Percentiles rank a stretch among this genome's conserved stretches.
Conservation (phyloP, 2,329 filamentous ascomycete species). For the Myriosclerotinia scirpicola region DNA sequence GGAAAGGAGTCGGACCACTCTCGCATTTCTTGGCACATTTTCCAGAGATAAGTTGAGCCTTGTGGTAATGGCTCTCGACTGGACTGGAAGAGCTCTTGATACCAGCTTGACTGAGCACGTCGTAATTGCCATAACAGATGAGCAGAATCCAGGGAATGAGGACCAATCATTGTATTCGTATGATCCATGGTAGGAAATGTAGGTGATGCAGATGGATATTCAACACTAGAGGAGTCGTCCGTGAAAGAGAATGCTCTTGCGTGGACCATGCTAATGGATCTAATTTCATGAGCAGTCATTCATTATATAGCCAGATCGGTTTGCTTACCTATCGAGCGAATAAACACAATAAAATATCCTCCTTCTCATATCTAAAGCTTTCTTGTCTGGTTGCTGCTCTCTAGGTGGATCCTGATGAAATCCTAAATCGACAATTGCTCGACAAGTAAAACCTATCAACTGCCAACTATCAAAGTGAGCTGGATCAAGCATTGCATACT, state of each 20-base stretch:
- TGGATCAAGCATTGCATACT: constrained; percentile 88
- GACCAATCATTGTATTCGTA: constrained; percentile 45
- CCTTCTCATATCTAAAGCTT: constrained; percentile 73
- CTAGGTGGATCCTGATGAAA: constrained; percentile 87
- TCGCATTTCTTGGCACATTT: constrained; percentile 72
- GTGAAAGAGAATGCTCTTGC: constrained; percentile 90
- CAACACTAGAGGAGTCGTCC: constrained; percentile 81
- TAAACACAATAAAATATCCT: constrained; percentile 91
- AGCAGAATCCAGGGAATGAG: constrained; percentile 64
- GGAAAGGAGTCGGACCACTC: constrained; percentile 82
- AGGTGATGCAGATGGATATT: constrained; percentile 59
- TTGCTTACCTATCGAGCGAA: constrained; percentile 73
- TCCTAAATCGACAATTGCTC: constrained; percentile 84
- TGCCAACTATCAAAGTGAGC: constrained; percentile 94
- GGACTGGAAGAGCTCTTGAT: constrained; percentile 82
- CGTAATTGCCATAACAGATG: constrained; percentile 79
- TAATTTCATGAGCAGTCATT: constrained; percentile 40
- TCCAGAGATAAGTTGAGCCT: constrained; percentile 71
- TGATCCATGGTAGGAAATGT: constrained; percentile 38
- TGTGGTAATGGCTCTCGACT: constrained; percentile 68
- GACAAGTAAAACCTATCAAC: constrained; percentile 83
- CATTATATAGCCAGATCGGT: not conserved
- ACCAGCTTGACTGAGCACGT: constrained; percentile 84
- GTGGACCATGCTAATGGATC: constrained; percentile 84
- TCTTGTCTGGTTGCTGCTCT: constrained; percentile 65